Percentiles rank a stretch among this genome's conserved stretches.
These are phyloP conservation scores for Lipomyces sp. DNA, from an alignment of 805 yeast species.

Conservation along the genomic window DNA sequence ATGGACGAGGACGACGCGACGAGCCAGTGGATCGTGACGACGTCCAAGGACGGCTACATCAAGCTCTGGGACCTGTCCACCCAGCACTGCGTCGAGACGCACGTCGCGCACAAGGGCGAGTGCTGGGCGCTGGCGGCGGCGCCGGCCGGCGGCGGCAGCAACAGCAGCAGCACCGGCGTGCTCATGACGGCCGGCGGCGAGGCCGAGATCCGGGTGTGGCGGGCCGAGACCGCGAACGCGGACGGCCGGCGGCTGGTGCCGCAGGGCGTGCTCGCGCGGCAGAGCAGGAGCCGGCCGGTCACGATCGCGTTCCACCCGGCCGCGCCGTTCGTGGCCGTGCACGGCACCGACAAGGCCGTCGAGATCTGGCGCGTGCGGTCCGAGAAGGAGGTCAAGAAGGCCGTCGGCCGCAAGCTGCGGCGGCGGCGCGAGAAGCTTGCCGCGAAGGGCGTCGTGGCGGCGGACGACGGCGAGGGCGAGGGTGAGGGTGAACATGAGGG, in stretches of 20 bases:
- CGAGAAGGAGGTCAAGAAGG: conserved; percentile 73
- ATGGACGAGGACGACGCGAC: conserved; percentile 14
- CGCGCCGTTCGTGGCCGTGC: conserved; percentile 51
- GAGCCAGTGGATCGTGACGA: conserved; percentile 57
- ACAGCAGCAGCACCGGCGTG: conserved; percentile 34
- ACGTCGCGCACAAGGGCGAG: conserved; percentile 88
- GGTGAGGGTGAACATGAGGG: too few species aligned
- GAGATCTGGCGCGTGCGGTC: conserved; percentile 74
- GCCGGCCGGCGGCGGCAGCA: conserved; percentile 25
- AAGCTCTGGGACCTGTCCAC: conserved; percentile 91
- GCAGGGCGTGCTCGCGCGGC: conserved; percentile 51
- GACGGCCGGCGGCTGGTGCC: conserved; percentile 55
- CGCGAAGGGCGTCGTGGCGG: conserved; percentile 22
- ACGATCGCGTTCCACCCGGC: conserved; percentile 54
- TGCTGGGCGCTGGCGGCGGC: conserved; percentile 75
- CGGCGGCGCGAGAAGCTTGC: conserved; percentile 70
- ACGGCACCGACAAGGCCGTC: conserved; percentile 74
- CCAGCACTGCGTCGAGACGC: conserved; percentile 90
- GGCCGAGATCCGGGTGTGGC: conserved; percentile 82
- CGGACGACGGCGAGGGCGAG: conserved; percentile 26
- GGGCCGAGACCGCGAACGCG: conserved; percentile 51
- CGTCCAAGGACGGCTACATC: conserved; percentile 84
- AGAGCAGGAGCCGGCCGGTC: conserved; percentile 66
- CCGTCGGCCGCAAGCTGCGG: conserved; percentile 70
- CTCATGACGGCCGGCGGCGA: conserved; percentile 74